Base-by-base conservation (phyloP, 2,329 filamentous ascomycete species). In the Calonectria pseudoreteaudii region DNA sequence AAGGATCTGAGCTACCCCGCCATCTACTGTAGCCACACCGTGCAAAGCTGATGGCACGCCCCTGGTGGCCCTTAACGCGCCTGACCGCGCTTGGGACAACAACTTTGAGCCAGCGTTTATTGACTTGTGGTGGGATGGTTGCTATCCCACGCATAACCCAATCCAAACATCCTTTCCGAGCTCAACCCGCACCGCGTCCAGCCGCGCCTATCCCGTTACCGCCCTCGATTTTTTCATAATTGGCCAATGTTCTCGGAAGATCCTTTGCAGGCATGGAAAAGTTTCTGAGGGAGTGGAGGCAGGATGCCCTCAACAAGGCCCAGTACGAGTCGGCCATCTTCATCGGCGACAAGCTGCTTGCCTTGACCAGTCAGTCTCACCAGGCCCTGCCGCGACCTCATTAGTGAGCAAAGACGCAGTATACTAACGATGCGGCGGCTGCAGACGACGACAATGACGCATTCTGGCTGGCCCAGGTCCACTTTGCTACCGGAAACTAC, bases 321-420 rank as follows among this genome's bases (percentile, higher is more conserved):
- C 97, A 99, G 84, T 96, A 98, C 85, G 96, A 98, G 78, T 95
- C 96, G 41, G 97, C 97, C 82, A 96, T 98, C 80, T 98, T 98
- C 84, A 95, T 98, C 77, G 97, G 95, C 76, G 97, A 99, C 89
- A 99, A 99, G 88, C 90, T 99, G 79, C 90, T 98, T 72, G 97
- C 97, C 72, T 88, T 99, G 82, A 98, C 96, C 47, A 95, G 96
- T 98, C 86, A 78, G 91, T 85, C 49, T n/a, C 36, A n/a, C 64
- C 62, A 68, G 71, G 26, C 68, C 56, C 26, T 41, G 56, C 56
- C 16, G n/a, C 26, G 53, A 10, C 50, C 36, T 28, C 13, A 16
- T 16, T 50, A 10, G 10, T 10, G 26, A 50, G 11, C 16, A 16
- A 60, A n/a, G 18, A 28, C 4, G 18, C 34, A 49, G 4, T 31